Base-by-base conservation (phyloP, 192 early-diverging fungal species). In the Phlyctochytrium planicorne region DNA sequence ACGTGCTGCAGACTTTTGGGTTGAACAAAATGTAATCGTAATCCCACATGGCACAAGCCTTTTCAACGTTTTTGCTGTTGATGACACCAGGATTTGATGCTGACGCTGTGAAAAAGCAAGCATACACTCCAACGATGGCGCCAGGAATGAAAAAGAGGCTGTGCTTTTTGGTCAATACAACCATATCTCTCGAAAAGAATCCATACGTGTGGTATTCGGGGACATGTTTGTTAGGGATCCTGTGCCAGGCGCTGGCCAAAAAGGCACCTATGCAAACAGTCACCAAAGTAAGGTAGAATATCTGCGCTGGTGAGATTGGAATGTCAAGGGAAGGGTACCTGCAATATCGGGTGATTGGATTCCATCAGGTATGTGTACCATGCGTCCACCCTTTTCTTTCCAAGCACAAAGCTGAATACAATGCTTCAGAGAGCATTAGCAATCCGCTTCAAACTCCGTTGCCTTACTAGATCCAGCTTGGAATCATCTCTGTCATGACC, bases 1-100 rank as follows among this genome's bases (percentile, higher is more conserved):
- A 83, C 6, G 81, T 83, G 24, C 53, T 16, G 61, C 81, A 83
- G 20, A 60, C 3, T 34, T 68, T 72, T 17, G 69, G 65, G 20
- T 59, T 69, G 66, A 76, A 83, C 14, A 83, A 34, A 25, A 83
- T 52, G 67, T 80, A 60, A 53, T 83, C 81, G 55, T 79, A 76
- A 56, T 78, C 66, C 62, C 56, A 83, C 3, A 79, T 52, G 27
- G 63, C 36, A 16, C 40, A 30, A 17, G 60, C 70, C 25, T 61
- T 30, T 25, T 71, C 60, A 2, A 68, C 70, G 50, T 83, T 83
- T 14, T 32, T 36, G 14, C 2, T 3, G 20, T 72, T 83, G 30
- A 83, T 36, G 16, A 56, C 37, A 2, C 81, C 81, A 1, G 81
- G 80, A 67, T 78, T 52, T 33, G 67, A 72, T 59, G 52, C 62